Base-by-base conservation (phyloP, 2,329 filamentous ascomycete genomes). In the Penicillium sp. region DNA sequence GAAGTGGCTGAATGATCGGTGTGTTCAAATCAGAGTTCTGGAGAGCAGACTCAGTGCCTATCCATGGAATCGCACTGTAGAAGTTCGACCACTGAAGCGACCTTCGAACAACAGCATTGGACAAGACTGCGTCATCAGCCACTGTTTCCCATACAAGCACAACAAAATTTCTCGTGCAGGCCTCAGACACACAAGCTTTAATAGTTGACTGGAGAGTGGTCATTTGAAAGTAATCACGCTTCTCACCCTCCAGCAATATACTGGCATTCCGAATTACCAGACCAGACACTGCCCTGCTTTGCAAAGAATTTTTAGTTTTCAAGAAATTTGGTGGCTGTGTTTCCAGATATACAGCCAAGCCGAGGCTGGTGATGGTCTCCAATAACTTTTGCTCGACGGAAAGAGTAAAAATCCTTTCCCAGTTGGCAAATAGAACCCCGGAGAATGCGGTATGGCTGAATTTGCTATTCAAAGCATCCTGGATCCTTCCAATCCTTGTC, bases 51-150 rank as follows among this genome's bases (percentile, higher is more conserved):
- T 68, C 55, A 1, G 71, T 56, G 5, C 76, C 76, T 48, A 79
- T 77, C 76, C 76, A 81, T 6, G 71, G 68, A 6, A 79, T 66
- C 4, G 71, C 73, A 55, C 73, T 79, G 61, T 79, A 78, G 59
- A 78, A 81, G 25, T 72, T 73, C 58, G 75, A 78, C 78, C 78
- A 81, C 27, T 74, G 70, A 44, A 75, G 71, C 27, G 73, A 76
- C 44, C 78, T 65, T 54, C 74, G 74, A 15, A 77, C 60, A 8
- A 79, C 72, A 0, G 77, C 75, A 59, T 79, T 77, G 2, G 73
- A 67, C 14, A 76, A 31, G 3, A 60, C 37, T 5, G 70, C 71
- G 31, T 70, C 58, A 51, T 80, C 68, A 29, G 77, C 71, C 11
- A 79, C 56, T 0, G 75, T 77, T 51, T 81, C 78, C 77, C 78